These are phyloP conservation scores for Scopulariopsis brevicaulis DNA, from an alignment of 2,329 filamentous ascomycete species.

Conservation along the genomic window DNA sequence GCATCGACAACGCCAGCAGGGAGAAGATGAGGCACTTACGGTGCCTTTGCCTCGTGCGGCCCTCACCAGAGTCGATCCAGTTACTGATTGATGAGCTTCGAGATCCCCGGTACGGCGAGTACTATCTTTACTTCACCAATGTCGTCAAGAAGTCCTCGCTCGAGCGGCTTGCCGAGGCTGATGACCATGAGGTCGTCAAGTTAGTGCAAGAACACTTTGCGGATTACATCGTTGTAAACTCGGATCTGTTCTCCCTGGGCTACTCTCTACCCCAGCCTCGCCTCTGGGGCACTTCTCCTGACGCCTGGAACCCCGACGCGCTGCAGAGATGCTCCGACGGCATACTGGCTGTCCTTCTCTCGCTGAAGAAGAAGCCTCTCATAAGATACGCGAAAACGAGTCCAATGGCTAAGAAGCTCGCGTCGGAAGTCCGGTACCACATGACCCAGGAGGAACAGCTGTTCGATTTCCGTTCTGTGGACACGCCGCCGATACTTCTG, in stretches of 20 bases:
- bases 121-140: slow-evolving; percentile 95
- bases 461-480: slow-evolving; percentile 90
- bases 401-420: slow-evolving; percentile 79
- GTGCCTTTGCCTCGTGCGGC: slow-evolving; percentile 86
- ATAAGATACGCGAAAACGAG: slow-evolving; percentile 93
- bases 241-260: slow-evolving; percentile 78
- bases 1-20: slow-evolving; percentile 75
- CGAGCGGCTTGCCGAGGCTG: slow-evolving; percentile 87
- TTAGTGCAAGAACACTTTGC: slow-evolving; percentile 92
- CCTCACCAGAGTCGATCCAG: slow-evolving; percentile 86
- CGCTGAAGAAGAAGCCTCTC: slow-evolving; percentile 92
- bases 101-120: slow-evolving; percentile 95
- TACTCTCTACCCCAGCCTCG: slow-evolving; percentile 60
- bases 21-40: slow-evolving; percentile 98
- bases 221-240: slow-evolving; percentile 90
- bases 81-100: slow-evolving; percentile 88
- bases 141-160: slow-evolving; percentile 93
- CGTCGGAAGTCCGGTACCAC: slow-evolving; percentile 81
- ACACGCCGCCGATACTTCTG: slow-evolving; percentile 86
- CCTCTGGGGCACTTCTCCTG: slow-evolving; percentile 72
- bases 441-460: slow-evolving; percentile 93
- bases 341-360: slow-evolving; percentile 69
- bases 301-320: slow-evolving; percentile 84
- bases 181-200: slow-evolving; percentile 95
- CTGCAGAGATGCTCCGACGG: slow-evolving; percentile 82